Base-by-base conservation (phyloP, 306 rosid species). In the Lupinus albus region DNA sequence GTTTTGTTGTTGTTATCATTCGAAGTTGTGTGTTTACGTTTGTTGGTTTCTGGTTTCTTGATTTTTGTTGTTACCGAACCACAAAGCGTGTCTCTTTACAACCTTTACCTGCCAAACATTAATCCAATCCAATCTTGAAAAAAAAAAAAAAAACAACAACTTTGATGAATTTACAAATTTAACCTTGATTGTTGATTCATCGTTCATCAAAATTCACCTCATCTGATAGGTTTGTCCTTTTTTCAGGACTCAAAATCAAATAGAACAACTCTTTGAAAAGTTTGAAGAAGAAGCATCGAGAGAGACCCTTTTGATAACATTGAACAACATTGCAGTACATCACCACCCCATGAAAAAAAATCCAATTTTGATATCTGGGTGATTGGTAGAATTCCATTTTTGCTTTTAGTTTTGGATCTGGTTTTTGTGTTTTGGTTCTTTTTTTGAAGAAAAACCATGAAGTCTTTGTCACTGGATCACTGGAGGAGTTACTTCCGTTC, bases 401-500 rank as follows among this genome's bases (percentile, higher is more conserved):
- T 44, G 9, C 69, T 48, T 80, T 59, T 11, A 2, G 42, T n/a
- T 10, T 61, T 35, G 69, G 70, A 65, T 78, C 70, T 51, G n/a
- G 61, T 3, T 49, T 32, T 32, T 4, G 12, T 4, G 17, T 45
- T 46, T 16, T 8, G 30, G 42, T 39, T 60, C 52, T 47, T 10
- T 39, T 39, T 2, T 30, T 52, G 18, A 35, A 25, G 7, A 67
- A 78, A 76, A 76, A 79, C 72, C n/a, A 76, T 81, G 89, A 89
- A 83, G 83, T 78, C 89, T 1, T 86, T 78, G 68, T 85, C 97
- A 25, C 68, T 93, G 46, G 87, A 86, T 50, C 72, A 85, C 57
- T 93, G 99, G 99, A 86, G 99, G 79, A 72, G 46, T 64, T 93
- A 86, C 82, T 93, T 93, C 48, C 49, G 94, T 14, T 63, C 86